phyloP scores from a whole-genome alignment of 73 alveolate species.

The Paramecium biaurelia region DNA sequence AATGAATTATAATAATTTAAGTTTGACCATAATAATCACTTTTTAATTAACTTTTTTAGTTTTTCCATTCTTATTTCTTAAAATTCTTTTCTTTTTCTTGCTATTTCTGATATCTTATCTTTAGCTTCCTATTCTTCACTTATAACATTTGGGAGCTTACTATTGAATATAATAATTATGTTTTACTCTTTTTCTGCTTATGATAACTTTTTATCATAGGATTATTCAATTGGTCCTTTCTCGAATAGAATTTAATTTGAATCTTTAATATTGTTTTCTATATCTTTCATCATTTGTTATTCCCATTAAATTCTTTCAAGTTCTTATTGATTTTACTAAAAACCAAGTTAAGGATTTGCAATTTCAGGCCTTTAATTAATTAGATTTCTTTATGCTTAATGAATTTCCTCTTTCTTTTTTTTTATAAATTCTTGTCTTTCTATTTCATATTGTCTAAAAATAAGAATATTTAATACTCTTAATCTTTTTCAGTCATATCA shows the following conservation, averaged over 20 bases:
- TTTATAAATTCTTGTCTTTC: background rate
- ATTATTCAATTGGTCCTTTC: background rate
- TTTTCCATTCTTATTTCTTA: slow-evolving; percentile 30
- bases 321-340: slow-evolving; percentile 14
- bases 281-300: slow-evolving; percentile 21
- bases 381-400: background rate
- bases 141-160: slow-evolving; percentile 15
- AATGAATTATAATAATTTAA: background rate
- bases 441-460: background rate
- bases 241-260: background rate
- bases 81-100: background rate
- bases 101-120: background rate
- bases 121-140: slow-evolving; percentile 24
- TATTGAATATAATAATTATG: background rate
- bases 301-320: slow-evolving; percentile 45
- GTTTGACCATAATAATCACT: background rate
- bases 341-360: background rate
- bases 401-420: background rate
- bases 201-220: slow-evolving; percentile 16
- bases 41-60: background rate
- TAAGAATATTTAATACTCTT: background rate
- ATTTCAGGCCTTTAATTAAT: slow-evolving; percentile 17
- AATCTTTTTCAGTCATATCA: background rate
- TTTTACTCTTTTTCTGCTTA: slow-evolving; percentile 28
- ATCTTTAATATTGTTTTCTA: slow-evolving; percentile 8